phyloP scores from a whole-genome alignment of 2,329 filamentous ascomycete genomes.

The Aspergillus sp. region DNA sequence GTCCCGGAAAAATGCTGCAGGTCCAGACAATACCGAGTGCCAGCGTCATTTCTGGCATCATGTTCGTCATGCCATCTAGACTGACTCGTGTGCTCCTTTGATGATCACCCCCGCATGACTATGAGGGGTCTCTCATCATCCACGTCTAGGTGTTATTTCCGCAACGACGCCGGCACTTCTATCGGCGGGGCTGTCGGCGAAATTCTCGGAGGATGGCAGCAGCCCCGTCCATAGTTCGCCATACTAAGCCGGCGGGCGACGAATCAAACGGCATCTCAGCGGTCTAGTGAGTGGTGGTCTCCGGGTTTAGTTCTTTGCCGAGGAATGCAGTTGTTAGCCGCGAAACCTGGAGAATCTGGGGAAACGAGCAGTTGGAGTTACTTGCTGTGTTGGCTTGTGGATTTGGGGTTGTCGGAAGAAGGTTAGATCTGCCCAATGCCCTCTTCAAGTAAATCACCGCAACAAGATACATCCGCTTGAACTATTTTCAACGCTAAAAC shows the following conservation, averaged over 20 bases:
- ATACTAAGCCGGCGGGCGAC: background rate
- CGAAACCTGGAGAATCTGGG: background rate
- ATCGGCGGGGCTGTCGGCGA: conserved; percentile 24
- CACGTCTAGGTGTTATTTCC: too few species aligned
- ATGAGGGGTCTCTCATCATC: background rate
- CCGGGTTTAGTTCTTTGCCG: background rate
- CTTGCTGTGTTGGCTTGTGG: too few species aligned
- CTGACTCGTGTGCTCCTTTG: background rate
- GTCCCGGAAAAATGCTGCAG: too few species aligned
- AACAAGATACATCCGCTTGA: background rate
- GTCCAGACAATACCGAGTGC: too few species aligned
- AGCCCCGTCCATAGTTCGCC: background rate
- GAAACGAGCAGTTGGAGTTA: background rate
- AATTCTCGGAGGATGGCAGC: conserved; percentile 20
- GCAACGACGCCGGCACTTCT: background rate
- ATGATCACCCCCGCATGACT: background rate
- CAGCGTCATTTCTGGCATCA: too few species aligned
- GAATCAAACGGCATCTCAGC: background rate
- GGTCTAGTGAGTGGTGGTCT: background rate
- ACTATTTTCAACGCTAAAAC: background rate
- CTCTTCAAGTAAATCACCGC: background rate
- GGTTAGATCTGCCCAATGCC: background rate
- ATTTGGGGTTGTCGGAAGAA: background rate
- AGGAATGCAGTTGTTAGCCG: background rate
- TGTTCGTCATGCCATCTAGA: too few species aligned